phyloP scores from a whole-genome alignment of 1,284 basidiomycete species.

The Apiotrichum sp. region DNA sequence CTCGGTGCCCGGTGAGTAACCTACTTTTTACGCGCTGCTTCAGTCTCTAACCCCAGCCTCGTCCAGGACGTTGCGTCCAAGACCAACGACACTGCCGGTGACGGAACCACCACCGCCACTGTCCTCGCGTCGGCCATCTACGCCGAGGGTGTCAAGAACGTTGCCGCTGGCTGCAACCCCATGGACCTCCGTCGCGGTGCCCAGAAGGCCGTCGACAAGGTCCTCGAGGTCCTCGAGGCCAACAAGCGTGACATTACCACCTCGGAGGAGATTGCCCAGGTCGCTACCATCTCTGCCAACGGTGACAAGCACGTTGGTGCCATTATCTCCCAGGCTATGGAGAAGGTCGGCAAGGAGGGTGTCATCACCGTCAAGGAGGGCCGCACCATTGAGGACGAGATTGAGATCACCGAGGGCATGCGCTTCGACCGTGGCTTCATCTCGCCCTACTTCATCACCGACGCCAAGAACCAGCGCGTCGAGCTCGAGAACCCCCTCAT shows the following conservation, averaged over 20 bases:
- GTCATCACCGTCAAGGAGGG: constrained; percentile 99
- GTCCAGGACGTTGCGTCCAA: constrained; percentile 94
- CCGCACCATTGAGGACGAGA: constrained; percentile 94
- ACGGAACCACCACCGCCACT: constrained; percentile 96
- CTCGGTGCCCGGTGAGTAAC: constrained; percentile 80
- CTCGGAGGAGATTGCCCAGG: constrained; percentile 87
- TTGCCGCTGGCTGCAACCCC: constrained; percentile 95
- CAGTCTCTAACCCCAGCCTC: constrained; percentile 56
- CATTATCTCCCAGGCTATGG: constrained; percentile 99
- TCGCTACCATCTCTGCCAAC: constrained; percentile 97
- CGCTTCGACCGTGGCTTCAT: constrained; percentile 98
- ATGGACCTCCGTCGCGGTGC: constrained; percentile 97
- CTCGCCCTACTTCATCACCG: constrained; percentile 97
- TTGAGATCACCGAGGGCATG: constrained; percentile 99
- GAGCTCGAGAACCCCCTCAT: constrained; percentile 96
- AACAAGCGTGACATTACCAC: constrained; percentile 95
- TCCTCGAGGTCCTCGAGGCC: constrained; percentile 82
- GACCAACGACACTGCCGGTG: constrained; percentile 96
- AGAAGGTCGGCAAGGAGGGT: constrained; percentile 99
- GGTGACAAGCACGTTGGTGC: constrained; percentile 90
- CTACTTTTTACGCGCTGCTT: background rate
- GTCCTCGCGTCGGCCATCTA: constrained; percentile 96
- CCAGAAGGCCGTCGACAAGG: constrained; percentile 92
- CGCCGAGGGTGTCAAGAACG: constrained; percentile 98
- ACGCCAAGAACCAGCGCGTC: constrained; percentile 93